Conservation (phyloP, 2,329 filamentous ascomycete species). For the Lasiodiplodia theobromae region DNA sequence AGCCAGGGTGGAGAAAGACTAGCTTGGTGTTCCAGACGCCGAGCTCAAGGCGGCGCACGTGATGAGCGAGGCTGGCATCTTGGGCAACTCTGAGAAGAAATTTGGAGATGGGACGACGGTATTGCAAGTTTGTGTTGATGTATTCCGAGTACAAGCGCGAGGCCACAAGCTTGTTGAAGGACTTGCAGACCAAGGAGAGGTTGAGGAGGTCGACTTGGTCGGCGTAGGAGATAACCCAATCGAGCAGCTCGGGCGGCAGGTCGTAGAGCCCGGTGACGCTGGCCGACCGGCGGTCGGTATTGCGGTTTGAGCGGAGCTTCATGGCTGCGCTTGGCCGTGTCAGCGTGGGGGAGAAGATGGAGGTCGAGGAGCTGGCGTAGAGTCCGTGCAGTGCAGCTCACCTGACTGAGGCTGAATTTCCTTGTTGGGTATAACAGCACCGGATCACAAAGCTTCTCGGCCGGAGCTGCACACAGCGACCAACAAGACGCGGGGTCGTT, state of each 20-base stretch:
- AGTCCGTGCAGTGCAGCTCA: slow-evolving; percentile 9
- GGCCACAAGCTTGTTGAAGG: slow-evolving; percentile 5
- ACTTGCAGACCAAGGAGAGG: slow-evolving; percentile 26
- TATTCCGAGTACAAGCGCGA: slow-evolving; percentile 16
- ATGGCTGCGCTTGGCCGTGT: background rate
- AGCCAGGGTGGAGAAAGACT: background rate
- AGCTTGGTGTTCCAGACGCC: slow-evolving; percentile 23
- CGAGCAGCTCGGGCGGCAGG: slow-evolving; percentile 24
- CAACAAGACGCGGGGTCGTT: background rate
- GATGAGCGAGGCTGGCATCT: slow-evolving; percentile 11
- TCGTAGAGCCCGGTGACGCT: slow-evolving; percentile 2
- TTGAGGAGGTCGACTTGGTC: slow-evolving; percentile 22
- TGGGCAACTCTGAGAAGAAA: slow-evolving; percentile 15
- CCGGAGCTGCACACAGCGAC: background rate
- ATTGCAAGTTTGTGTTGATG: slow-evolving; percentile 24
- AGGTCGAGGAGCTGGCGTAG: background rate
- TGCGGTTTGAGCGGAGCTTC: background rate
- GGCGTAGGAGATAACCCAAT: slow-evolving; percentile 16
- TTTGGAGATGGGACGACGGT: slow-evolving; percentile 1
- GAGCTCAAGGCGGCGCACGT: slow-evolving; percentile 19
- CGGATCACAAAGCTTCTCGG: background rate
- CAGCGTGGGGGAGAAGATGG: background rate
- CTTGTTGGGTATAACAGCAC: background rate
- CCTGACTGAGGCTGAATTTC: background rate
- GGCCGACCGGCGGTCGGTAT: background rate